Evolutionary conservation across 495 filamentous ascomycete species (phyloP).

Genomic region (Aspergillus homomorphus): DNA sequence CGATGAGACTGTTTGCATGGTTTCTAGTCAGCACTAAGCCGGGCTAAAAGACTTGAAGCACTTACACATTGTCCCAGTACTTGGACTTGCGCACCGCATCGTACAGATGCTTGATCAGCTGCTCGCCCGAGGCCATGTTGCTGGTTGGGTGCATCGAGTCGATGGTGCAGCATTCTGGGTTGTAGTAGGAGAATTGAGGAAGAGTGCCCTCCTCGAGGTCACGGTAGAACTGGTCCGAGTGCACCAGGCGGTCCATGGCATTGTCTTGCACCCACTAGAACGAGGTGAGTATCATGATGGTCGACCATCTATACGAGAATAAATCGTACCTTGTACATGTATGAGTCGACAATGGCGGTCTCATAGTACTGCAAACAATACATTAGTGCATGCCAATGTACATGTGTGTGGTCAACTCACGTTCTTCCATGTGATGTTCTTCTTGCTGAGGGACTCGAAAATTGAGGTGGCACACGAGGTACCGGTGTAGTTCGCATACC

Average conservation of each 20-base stretch:
- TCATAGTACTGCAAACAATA: slow-evolving; percentile 36
- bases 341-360: slow-evolving; percentile 40
- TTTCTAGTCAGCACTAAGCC: not conserved
- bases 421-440: slow-evolving; percentile 37
- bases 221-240: slow-evolving; percentile 41
- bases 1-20: slow-evolving; percentile 30
- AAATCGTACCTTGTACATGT: slow-evolving; percentile 36
- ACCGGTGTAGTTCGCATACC: slow-evolving; percentile 34
- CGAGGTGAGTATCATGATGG: slow-evolving; percentile 2
- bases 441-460: slow-evolving; percentile 34
- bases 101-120: slow-evolving; percentile 48
- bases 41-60: not conserved
- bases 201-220: slow-evolving; percentile 45
- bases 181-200: slow-evolving; percentile 46
- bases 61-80: slow-evolving; percentile 44
- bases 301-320: not conserved
- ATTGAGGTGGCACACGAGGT: slow-evolving; percentile 38
- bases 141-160: slow-evolving; percentile 46
- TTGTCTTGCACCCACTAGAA: slow-evolving; percentile 40
- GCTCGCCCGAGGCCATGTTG: slow-evolving; percentile 42
- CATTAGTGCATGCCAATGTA: not conserved
- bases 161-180: slow-evolving; percentile 46
- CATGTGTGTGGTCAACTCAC: slow-evolving; percentile 12
- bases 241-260: slow-evolving; percentile 36
- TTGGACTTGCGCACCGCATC: slow-evolving; percentile 42